These are phyloP conservation scores for Trypanosoma lewisi DNA, from an alignment of 208 protist species.

Conservation along the genomic window DNA sequence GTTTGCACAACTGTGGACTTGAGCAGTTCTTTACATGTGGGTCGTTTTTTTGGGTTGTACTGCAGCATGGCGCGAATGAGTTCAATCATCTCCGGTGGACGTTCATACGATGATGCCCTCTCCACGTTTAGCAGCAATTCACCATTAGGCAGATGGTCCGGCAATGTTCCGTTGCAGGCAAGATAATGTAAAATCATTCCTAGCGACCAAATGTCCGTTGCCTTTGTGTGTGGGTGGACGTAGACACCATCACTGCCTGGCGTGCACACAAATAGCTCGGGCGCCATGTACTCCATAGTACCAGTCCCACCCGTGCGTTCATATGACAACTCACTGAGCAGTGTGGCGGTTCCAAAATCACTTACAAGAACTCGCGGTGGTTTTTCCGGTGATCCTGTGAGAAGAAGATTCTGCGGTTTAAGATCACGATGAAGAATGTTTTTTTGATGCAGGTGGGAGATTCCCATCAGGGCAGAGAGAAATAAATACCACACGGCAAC, in stretches of 20 bases:
- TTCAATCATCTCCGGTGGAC: slow-evolving; percentile 82
- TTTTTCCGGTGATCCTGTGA: slow-evolving; percentile 42
- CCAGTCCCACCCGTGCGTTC: slow-evolving; percentile 82
- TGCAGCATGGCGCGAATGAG: slow-evolving; percentile 80
- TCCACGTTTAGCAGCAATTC: slow-evolving; percentile 38
- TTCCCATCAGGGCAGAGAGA: slow-evolving; percentile 76
- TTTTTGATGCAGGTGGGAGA: slow-evolving; percentile 75
- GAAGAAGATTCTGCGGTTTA: slow-evolving; percentile 87
- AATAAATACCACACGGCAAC: slow-evolving; percentile 91
- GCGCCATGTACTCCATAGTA: slow-evolving; percentile 90
- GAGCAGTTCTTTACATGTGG: slow-evolving; percentile 77
- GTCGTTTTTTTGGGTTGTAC: slow-evolving; percentile 57
- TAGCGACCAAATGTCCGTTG: slow-evolving; percentile 85
- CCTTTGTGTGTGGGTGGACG: slow-evolving; percentile 62
- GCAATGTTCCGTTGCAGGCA: slow-evolving; percentile 58
- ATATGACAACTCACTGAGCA: slow-evolving; percentile 58
- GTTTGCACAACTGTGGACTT: slow-evolving; percentile 67
- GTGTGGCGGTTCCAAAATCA: slow-evolving; percentile 84
- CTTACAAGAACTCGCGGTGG: slow-evolving; percentile 81
- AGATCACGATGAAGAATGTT: slow-evolving; percentile 87
- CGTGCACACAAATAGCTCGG: slow-evolving; percentile 76
- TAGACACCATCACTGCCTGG: slow-evolving; percentile 36
- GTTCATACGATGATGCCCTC: slow-evolving; percentile 27
- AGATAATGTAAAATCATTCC: slow-evolving; percentile 89
- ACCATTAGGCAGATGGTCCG: slow-evolving; percentile 40